A percentile compares a stretch with the other conserved stretches of the same genome.
Evolutionary conservation across 495 filamentous ascomycete species (phyloP).

Genomic region (Penicillium manginii): DNA sequence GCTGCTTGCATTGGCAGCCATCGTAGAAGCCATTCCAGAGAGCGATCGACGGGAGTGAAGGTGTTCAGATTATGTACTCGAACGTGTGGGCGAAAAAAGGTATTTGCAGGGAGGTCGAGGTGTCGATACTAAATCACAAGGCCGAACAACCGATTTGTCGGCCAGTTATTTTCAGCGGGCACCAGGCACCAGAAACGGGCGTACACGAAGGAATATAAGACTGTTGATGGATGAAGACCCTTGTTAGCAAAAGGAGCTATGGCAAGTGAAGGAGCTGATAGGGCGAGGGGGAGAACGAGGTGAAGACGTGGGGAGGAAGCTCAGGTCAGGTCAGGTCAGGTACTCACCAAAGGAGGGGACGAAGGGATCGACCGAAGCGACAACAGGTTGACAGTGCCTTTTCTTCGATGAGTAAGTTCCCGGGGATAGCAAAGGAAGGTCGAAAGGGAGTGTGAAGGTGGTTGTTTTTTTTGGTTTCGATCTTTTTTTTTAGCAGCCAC

Average conservation of each 20-base stretch:
- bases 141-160: constrained; percentile 16
- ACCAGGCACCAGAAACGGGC: constrained; percentile 38
- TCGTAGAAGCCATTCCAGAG: constrained; percentile 45
- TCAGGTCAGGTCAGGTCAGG: no score
- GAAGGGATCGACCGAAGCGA: constrained; percentile 20
- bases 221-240: constrained; percentile 13
- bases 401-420: not conserved
- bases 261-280: not conserved
- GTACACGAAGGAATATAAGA: constrained; percentile 37
- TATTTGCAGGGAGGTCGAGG: constrained; percentile 26
- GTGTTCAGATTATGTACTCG: constrained; percentile 35
- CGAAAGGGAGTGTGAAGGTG: constrained; percentile 8
- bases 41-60: constrained; percentile 16
- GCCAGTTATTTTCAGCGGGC: constrained; percentile 33
- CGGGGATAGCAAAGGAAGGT: constrained; percentile 7
- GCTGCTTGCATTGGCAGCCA: constrained; percentile 42
- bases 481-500: constrained; percentile 26
- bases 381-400: not conserved
- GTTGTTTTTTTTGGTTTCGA: constrained; percentile 24
- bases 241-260: constrained; percentile 22
- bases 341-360: constrained; percentile 34
- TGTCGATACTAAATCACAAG: constrained; percentile 26
- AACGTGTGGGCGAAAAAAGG: constrained; percentile 10
- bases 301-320: constrained; percentile 2
- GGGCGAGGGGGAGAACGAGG: constrained; percentile 2